phyloP scores from a whole-genome alignment of 345 rosid genomes.

The Dipteronia sinensis region DNA sequence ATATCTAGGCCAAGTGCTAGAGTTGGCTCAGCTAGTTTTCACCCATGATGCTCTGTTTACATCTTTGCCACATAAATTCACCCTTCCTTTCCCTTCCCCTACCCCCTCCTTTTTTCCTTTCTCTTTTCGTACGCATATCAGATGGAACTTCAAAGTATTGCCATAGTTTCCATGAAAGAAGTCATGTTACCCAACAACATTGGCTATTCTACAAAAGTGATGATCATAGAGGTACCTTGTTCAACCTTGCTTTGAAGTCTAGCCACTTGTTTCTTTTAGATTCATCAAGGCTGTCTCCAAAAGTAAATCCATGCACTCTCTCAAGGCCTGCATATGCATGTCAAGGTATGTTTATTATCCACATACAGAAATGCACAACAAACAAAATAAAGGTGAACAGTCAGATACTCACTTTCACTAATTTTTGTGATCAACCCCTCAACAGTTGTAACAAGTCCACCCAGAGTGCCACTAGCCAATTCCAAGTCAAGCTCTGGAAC shows the following conservation, averaged over 20 bases:
- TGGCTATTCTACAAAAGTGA: neutral
- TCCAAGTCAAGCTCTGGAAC: conserved; percentile 92
- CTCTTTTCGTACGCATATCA: neutral
- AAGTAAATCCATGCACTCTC: conserved; percentile 93
- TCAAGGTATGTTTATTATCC: neutral
- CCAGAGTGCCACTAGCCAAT: conserved; percentile 84
- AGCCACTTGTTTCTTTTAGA: conserved; percentile 66
- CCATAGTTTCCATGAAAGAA: neutral
- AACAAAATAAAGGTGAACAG: conserved; percentile 13
- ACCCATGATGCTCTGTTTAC: too few relatives aligned
- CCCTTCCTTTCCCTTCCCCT: too few relatives aligned
- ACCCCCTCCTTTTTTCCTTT: too few relatives aligned
- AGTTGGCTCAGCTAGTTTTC: too few relatives aligned
- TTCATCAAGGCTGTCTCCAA: conserved; percentile 88
- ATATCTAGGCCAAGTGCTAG: too few relatives aligned
- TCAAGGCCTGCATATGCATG: conserved; percentile 66
- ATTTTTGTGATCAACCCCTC: conserved; percentile 91
- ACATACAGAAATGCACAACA: neutral
- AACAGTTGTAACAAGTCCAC: conserved; percentile 90
- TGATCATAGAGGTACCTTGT: conserved; percentile 50
- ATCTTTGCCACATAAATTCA: too few relatives aligned
- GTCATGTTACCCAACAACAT: neutral
- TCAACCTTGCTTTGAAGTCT: conserved; percentile 65
- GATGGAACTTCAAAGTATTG: neutral
- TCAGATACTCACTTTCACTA: conserved; percentile 76